Percentiles rank a stretch among this genome's conserved stretches.
Conservation (phyloP, 179 eudicot species). For the Spinacia oleracea region DNA sequence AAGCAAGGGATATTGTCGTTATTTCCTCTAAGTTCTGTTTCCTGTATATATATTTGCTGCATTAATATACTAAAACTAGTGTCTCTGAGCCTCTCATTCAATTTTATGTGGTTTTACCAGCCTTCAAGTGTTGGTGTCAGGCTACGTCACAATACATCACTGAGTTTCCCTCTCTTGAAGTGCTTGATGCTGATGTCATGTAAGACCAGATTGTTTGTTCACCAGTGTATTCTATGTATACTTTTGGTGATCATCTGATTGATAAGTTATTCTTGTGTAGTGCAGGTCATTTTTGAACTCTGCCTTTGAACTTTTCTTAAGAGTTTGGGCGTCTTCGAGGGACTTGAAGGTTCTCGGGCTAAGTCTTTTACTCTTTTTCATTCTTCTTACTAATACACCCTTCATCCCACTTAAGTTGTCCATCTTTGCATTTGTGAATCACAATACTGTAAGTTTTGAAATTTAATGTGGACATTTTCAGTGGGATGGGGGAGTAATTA, state of each 20-base stretch:
- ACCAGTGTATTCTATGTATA: neutral
- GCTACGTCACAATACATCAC: slow-evolving; percentile 72
- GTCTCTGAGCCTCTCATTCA: neutral
- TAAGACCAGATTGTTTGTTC: slow-evolving; percentile 39
- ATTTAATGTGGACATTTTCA: neutral
- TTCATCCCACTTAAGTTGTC: neutral
- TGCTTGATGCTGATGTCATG: slow-evolving; percentile 87
- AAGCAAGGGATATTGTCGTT: neutral
- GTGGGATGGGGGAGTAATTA: neutral
- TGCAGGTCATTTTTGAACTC: slow-evolving; percentile 95
- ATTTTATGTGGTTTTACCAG: slow-evolving; percentile 39
- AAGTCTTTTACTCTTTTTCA: slow-evolving; percentile 1
- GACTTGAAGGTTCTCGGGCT: slow-evolving; percentile 72
- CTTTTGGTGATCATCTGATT: slow-evolving; percentile 19
- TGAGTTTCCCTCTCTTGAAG: slow-evolving; percentile 66
- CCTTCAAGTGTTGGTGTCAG: slow-evolving; percentile 98
- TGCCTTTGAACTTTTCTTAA: slow-evolving; percentile 88
- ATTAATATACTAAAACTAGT: neutral
- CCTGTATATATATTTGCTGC: slow-evolving; percentile 3
- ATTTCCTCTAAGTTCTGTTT: neutral
- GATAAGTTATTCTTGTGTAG: slow-evolving; percentile 25
- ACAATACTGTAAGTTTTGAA: neutral
- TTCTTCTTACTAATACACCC: slow-evolving; percentile 1
- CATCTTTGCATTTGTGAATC: neutral
- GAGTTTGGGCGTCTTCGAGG: slow-evolving; percentile 89